These are phyloP conservation scores for Plasmodium cynomolgi DNA, from an alignment of 169 alveolate species.

Conservation along the genomic window DNA sequence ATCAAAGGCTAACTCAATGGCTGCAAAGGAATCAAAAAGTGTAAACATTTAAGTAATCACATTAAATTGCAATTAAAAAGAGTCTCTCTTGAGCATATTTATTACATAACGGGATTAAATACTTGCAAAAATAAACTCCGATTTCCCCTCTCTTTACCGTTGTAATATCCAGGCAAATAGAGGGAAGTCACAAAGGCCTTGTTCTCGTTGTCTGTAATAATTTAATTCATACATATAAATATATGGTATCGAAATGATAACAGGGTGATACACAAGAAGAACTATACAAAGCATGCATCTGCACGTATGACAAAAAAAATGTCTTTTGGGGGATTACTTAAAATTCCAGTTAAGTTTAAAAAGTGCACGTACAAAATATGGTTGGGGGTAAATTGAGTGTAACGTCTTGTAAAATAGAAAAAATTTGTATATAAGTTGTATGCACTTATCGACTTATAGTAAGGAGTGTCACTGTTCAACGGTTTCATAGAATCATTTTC, in stretches of 20 bases:
- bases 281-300: not conserved
- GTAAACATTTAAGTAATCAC: not conserved
- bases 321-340: slow-evolving; percentile 8
- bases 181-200: slow-evolving; percentile 44
- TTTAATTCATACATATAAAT: not conserved
- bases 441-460: not conserved
- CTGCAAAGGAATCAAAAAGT: slow-evolving; percentile 7
- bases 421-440: slow-evolving; percentile 19
- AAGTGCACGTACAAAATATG: slow-evolving; percentile 24
- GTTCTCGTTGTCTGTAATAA: slow-evolving; percentile 33
- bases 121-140: not conserved
- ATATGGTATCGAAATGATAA: not conserved
- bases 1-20: slow-evolving; percentile 19
- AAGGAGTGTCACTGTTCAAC: not conserved
- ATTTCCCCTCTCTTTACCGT: not conserved
- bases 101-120: not conserved
- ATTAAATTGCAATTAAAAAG: not conserved
- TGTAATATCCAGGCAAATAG: slow-evolving; percentile 48
- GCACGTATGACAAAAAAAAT: not conserved
- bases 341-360: slow-evolving; percentile 23
- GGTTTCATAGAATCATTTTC: not conserved
- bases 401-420: slow-evolving; percentile 12
- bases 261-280: not conserved
- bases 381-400: not conserved
- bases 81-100: not conserved